These are phyloP conservation scores for Phytophthora melonis DNA, from an alignment of 352 stramenopile genomes.

Conservation along the genomic window DNA sequence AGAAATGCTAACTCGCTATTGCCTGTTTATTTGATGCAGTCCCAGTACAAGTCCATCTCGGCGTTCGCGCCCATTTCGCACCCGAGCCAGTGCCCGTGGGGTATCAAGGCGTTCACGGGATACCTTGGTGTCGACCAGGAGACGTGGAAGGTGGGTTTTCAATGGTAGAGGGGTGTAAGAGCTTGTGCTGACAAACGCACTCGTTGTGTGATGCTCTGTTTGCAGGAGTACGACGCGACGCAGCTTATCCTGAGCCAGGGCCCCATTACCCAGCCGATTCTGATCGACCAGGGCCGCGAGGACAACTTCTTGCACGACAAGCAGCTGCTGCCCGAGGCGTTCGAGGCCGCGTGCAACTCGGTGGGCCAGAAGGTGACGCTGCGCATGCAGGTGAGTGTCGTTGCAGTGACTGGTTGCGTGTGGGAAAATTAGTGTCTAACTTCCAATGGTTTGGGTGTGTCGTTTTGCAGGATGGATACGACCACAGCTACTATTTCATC, in stretches of 20 bases:
- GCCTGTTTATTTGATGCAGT: conserved; percentile 26
- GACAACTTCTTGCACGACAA: conserved; percentile 91
- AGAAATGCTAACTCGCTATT: conserved; percentile 5
- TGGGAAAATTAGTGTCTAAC: neutral
- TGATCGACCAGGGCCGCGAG: conserved; percentile 92
- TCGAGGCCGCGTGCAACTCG: conserved; percentile 84
- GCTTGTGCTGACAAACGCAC: neutral
- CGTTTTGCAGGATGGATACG: conserved; percentile 89
- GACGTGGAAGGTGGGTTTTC: conserved; percentile 67
- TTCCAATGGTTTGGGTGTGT: neutral
- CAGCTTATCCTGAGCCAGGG: conserved; percentile 84
- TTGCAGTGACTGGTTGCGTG: neutral
- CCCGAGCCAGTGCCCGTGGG: conserved; percentile 97
- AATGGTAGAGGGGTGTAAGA: neutral
- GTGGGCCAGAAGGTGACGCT: conserved; percentile 87
- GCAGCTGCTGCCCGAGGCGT: conserved; percentile 92
- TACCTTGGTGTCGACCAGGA: conserved; percentile 95
- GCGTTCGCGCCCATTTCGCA: conserved; percentile 98
- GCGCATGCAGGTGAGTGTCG: conserved; percentile 60
- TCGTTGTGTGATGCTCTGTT: conserved; percentile 1
- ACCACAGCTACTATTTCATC: conserved; percentile 99
- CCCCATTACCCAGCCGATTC: conserved; percentile 71
- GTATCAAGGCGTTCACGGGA: conserved; percentile 97
- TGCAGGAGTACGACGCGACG: conserved; percentile 91
- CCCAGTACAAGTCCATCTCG: conserved; percentile 93